Base-by-base conservation (phyloP, 352 stramenopile genomes). In the Plasmopara muralis region DNA sequence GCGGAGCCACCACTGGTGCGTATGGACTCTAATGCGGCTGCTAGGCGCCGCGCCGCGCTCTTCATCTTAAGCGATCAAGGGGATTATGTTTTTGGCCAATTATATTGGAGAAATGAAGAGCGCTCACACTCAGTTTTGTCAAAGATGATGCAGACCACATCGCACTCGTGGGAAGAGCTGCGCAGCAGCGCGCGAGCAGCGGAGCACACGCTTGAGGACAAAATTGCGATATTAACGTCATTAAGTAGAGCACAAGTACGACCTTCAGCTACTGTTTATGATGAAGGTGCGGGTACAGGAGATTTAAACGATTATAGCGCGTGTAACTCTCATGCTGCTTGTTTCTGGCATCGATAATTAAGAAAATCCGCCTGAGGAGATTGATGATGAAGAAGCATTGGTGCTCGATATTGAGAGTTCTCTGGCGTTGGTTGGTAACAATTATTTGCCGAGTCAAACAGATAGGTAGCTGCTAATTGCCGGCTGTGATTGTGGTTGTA, bases 191-290 rank as follows among this genome's bases (percentile, higher is more conserved):
- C 84, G 47, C 74, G 82, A 52, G 62, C 69, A 7, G 72, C 81
- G n/a, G 84, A 94, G 66, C 77, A 68, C 25, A 70, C 76, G 46
- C 66, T 94, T 43, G 84, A 90, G 64, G 82, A 91, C 50, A 92
- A 94, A 50, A 85, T 91, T 43, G 70, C 74, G 12, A 57, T 80
- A 0, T 92, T 87, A 37, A 84, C 68, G 14, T 57, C 71, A 2
- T 68, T 83, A 16, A 88, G 77, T 51, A 83, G 69, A 61, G 64
- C 54, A 35, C 68, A 72, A 29, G 50, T 57, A 43, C 80, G 77
- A 44, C 53, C 50, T 28, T 39, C 44, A 31, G 39, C 50, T 4
- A 39, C 47, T 8, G 53, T 41, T 5, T 87, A 77, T 50, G 82
- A 93, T 46, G 74, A 87, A 68, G 81, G 81, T 94, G 52, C 0